Conservation (phyloP, 2,329 filamentous ascomycete genomes). For the Fusarium ramigenum region DNA sequence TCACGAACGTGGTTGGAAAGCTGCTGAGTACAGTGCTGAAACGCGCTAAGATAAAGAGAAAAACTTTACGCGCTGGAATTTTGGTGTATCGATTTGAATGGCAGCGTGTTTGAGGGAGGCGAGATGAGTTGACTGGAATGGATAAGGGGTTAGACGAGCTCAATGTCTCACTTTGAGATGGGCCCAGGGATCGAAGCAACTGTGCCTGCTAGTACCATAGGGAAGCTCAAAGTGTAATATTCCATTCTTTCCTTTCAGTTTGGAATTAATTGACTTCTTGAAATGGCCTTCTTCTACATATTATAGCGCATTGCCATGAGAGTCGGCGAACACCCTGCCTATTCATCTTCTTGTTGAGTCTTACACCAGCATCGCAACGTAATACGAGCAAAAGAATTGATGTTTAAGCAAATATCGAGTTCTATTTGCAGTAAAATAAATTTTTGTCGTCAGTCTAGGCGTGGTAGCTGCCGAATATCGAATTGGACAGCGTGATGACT, state of each 20-base stretch:
- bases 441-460: neutral
- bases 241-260: too few relatives aligned
- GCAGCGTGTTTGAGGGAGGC: slow-evolving; percentile 20
- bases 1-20: slow-evolving; percentile 2
- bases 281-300: too few relatives aligned
- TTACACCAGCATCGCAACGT: too few relatives aligned
- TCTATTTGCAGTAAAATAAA: too few relatives aligned
- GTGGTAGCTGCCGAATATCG: neutral
- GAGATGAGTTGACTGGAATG: slow-evolving; percentile 28
- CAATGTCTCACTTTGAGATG: slow-evolving; percentile 28
- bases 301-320: neutral
- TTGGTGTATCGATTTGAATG: neutral
- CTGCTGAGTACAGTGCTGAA: neutral
- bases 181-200: neutral
- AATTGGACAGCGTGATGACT: neutral
- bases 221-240: accelerated
- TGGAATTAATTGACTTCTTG: neutral
- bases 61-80: neutral
- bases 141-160: slow-evolving; percentile 1
- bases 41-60: neutral
- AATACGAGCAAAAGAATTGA: too few relatives aligned
- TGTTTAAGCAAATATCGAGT: too few relatives aligned
- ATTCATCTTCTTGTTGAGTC: too few relatives aligned
- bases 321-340: neutral
- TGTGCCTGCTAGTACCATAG: accelerated